A percentile compares a stretch with the other conserved stretches of the same genome.
Conservation (phyloP, 176 grass and related monocot species). For the Poa annua region DNA sequence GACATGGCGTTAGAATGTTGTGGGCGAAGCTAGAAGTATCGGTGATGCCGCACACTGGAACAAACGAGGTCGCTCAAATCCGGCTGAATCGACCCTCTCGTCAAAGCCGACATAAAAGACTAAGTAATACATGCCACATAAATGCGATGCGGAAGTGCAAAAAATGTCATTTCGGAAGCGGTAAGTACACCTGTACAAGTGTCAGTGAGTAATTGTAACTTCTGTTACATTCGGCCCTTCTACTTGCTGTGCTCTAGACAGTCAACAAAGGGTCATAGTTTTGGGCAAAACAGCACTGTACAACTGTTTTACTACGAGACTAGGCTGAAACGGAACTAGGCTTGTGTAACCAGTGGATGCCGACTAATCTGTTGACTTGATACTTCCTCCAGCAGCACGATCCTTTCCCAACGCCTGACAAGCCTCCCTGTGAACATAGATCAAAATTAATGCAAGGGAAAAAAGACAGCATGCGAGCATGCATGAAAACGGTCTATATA, state of each 20-base stretch:
- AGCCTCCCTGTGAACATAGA: conserved; percentile 29
- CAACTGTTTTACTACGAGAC: background rate
- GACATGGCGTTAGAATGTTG: too few relatives aligned
- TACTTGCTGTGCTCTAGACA: background rate
- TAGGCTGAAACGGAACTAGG: background rate
- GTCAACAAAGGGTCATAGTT: background rate
- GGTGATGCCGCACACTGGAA: too few relatives aligned
- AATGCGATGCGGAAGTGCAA: background rate
- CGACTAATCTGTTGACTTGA: conserved; percentile 10
- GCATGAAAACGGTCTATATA: background rate
- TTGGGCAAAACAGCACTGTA: background rate
- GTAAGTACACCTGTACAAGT: background rate
- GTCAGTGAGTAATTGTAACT: background rate
- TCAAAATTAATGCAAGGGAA: background rate
- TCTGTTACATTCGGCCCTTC: background rate
- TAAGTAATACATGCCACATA: too few relatives aligned
- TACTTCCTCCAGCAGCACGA: background rate
- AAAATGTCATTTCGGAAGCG: background rate
- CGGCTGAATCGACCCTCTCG: too few relatives aligned
- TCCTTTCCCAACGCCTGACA: conserved; percentile 28
- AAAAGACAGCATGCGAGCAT: background rate
- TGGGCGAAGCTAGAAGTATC: too few relatives aligned
- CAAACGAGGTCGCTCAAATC: too few relatives aligned
- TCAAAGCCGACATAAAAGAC: too few relatives aligned
- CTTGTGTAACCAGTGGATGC: background rate